phyloP scores from a whole-genome alignment of 179 eudicot species.

The Camellia oleifera region DNA sequence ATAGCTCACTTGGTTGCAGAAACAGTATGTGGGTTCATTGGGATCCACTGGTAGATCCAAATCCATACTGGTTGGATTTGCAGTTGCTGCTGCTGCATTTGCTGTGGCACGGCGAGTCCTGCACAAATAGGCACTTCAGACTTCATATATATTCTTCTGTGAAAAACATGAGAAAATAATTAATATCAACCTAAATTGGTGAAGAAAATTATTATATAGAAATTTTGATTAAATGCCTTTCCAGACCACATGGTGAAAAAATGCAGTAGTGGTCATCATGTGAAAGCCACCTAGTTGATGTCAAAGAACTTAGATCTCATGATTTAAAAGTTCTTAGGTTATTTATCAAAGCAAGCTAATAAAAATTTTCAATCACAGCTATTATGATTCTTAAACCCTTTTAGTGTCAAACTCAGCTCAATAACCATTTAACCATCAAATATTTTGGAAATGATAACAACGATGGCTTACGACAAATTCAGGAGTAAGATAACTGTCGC shows the following conservation, averaged over 20 bases:
- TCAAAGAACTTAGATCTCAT: not conserved
- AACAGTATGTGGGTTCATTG: constrained; percentile 93
- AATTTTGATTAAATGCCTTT: not conserved
- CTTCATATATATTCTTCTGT: not conserved
- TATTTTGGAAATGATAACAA: not conserved
- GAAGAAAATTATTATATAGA: not conserved
- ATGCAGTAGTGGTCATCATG: not conserved
- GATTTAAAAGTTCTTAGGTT: not conserved
- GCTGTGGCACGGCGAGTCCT: constrained; percentile 72
- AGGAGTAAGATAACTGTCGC: not conserved
- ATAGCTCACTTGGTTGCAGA: constrained; percentile 97
- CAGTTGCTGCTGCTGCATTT: constrained; percentile 41
- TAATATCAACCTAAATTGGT: not conserved
- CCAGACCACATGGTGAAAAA: not conserved
- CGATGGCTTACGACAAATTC: not conserved
- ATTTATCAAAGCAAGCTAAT: not conserved
- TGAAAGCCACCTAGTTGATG: not conserved
- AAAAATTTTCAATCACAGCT: not conserved
- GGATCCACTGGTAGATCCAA: constrained; percentile 97
- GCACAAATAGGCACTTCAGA: constrained; percentile 13
- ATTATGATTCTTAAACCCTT: no score
- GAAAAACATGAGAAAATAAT: not conserved
- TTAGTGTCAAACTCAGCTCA: not conserved
- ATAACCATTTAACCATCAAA: not conserved
- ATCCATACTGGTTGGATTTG: constrained; percentile 79